Base-by-base conservation (phyloP, 306 rosid genomes). In the Morella rubra region DNA sequence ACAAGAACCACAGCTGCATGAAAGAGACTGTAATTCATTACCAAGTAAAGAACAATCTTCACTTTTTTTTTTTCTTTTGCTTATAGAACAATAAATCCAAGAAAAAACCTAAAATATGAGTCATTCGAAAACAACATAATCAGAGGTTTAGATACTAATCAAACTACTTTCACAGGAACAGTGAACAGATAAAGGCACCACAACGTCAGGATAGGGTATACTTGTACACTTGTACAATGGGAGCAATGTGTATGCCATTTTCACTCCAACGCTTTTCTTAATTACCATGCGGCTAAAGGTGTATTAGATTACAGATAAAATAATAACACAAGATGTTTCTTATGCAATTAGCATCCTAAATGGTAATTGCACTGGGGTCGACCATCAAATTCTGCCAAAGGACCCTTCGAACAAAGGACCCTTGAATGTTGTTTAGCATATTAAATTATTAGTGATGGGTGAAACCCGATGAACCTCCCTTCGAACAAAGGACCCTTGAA, bases 1-100 rank as follows among this genome's bases (percentile, higher is more conserved):
- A 75, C 98, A 95, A 22, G 76, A 59, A 4, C 98, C 98, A 77
- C 98, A 94, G 73, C 98, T 94, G 94, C 75, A 87, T 50, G 24
- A 75, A 76, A 47, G 53, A 77, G 55, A 60, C 27, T 8, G 27
- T 18, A 54, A 47, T 14, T 67, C 62, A 77, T 42, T 59, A 42
- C 71, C 40, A 73, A 12, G 56, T 22, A 50, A 47, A 70, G 14
- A 49, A 49, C 41, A 44, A 66, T 4, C 27, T 18, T 46, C 41
- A 32, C 22, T 12, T 47, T 20, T 20, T 47, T 24, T 20, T 12
- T 20, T 47, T 49, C n/a, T 16, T 65, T 24, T 47, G 56, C 73
- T 11, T 46, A 24, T 3, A 47, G 6, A 69, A 69, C 58, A 47
- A 22, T 3, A 70, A 2, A 7, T 47, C 73, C 47, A 47, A 70